Base-by-base conservation (phyloP, 371 early-diverging fungal genomes). In the Haplosporangium sp. region DNA sequence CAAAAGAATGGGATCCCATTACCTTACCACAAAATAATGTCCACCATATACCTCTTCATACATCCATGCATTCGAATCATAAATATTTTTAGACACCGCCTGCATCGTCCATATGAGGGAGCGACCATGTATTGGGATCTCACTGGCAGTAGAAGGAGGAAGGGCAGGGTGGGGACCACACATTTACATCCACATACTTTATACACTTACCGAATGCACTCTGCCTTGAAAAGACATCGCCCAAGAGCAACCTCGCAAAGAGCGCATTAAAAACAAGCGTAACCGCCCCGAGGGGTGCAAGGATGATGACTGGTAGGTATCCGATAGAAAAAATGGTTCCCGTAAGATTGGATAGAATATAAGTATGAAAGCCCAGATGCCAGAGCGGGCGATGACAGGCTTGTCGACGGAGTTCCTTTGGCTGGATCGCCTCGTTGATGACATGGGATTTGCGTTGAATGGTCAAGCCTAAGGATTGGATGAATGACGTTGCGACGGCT, bases 271-370 rank as follows among this genome's bases (percentile, higher is more conserved):
- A 91, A 16, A 92, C 92, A 45, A 94, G 83, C 4, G 88, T 89
- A 54, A 94, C 89, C 12, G 95, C 93, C 1, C 93, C 93, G 62
- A 94, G 82, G 6, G 95, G 95, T 12, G 95, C 95, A 40, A 93
- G 82, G 52, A 94, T 92, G 63, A 93, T 90, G n/a, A 94, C 92
- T 5, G 95, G 95, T 14, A 94, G 83, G 63, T 91, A 90, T 52
- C 93, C 93, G 61, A 94, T 90, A 3, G 94, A 89, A 47, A 93
- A 88, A 9, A 90, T 81, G 0, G 94, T 91, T 40, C 92, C 93
- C 13, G 87, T 88, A 21, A 91, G 84, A 57, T 92, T 92, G 50
- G 93, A 89, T 21, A 85, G 65, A 51, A 94, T 74, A 51, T 90
- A 94, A 9, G 88, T 84, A 20, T 77, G 82, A 74, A 94, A 89